Base-by-base conservation (phyloP, 441 rosid genomes). In the Omphalea diandra region DNA sequence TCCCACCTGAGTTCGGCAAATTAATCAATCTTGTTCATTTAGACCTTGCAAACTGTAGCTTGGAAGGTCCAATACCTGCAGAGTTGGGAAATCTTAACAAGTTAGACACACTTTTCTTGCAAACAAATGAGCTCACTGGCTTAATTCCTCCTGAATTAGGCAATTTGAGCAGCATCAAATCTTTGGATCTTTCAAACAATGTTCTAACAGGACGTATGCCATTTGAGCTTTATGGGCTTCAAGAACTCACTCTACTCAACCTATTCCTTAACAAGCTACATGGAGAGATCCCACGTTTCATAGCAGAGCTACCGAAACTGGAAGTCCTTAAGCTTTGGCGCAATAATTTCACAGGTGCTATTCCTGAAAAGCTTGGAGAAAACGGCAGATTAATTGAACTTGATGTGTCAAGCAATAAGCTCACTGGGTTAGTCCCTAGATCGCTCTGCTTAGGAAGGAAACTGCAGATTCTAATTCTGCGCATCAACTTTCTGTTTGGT, bases 371-470 rank as follows among this genome's bases (percentile, higher is more conserved):
- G 71, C 96, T 94, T 5, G 98, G 98, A 73, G 73, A 78, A 69
- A 91, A 85, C 44, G 92, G 96, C 27, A 82, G 76, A 77, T 63
- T 94, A n/a, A 69, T 67, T 24, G 83, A 76, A 75, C 85, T 94
- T 14, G 98, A 94, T 63, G 74, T 94, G 70, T 94, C 98, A 7
- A 82, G 87, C 15, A 94, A 94, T 74, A 94, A 89, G 82, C 92
- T 94, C 54, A 94, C 98, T 1, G 97, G 98, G 61, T 62, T 75
- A 61, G 79, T 94, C 74, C 98, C 98, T 7, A 83, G 75, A 33
- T 68, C 87, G 18, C 84, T 94, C 38, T 94, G 98, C 65, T 73
- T 75, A 7, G 90, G 84, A 31, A 87, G 87, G 76, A 82, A 64
- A 70, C 88, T 94, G 50, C 63, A 71, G 76, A 85, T 84, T 73